phyloP scores from a whole-genome alignment of 2,329 filamentous ascomycete genomes.

The Pestalotiopsis sp. region DNA sequence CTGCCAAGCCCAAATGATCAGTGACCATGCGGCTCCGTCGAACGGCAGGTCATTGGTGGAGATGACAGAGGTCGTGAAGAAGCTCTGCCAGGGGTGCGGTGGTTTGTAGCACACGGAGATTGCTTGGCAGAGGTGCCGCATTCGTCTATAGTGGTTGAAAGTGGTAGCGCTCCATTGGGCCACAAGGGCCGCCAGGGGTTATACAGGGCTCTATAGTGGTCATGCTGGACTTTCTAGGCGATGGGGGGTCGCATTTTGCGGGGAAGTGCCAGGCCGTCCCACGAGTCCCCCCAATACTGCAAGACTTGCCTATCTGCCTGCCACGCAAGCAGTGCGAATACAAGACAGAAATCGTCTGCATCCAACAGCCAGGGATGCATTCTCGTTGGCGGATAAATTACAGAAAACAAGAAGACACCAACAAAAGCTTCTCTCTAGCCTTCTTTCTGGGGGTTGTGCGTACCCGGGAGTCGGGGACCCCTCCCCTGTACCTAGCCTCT shows the following conservation, averaged over 20 bases:
- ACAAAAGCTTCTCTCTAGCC: not conserved
- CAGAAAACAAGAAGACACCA: not conserved
- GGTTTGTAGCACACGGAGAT: not conserved
- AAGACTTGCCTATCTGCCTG: not conserved
- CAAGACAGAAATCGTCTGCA: not conserved
- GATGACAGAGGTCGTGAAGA: not conserved
- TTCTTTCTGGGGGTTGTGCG: not conserved
- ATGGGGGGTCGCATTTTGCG: slow-evolving; percentile 1
- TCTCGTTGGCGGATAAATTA: slow-evolving; percentile 11
- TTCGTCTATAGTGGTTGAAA: not conserved
- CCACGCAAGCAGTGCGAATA: not conserved
- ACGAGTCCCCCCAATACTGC: not conserved
- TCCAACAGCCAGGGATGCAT: not conserved
- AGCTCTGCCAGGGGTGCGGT: not conserved
- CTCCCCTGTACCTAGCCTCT: not conserved
- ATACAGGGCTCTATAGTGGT: not conserved
- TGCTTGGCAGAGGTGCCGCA: not conserved
- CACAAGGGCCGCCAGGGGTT: not conserved
- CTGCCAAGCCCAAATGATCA: not conserved
- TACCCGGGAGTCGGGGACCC: not conserved
- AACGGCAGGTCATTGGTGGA: slow-evolving; percentile 5
- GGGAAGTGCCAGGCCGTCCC: not conserved
- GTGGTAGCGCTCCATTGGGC: not conserved
- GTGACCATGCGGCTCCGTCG: slow-evolving; percentile 9
- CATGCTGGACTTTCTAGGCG: not conserved